Evolutionary conservation across 192 early-diverging fungal genomes (phyloP), one percentile per base, ranked within the genome.

Genomic region (Coemansia sp.): DNA sequence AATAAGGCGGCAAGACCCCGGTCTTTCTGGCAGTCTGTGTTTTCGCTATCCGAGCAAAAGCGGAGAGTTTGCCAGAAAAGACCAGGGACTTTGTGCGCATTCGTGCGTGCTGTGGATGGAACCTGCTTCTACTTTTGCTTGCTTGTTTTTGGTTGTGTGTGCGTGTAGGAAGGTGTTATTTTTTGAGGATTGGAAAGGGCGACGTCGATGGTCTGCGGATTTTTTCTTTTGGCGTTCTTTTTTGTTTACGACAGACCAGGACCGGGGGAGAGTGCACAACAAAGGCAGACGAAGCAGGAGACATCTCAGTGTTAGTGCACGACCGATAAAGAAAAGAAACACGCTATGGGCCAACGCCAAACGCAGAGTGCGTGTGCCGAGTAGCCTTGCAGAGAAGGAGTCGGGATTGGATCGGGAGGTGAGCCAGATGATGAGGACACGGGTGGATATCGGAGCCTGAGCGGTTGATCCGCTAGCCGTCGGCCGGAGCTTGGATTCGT

Each of bases 381-480:
- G 51, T 54, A 54, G 51, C 51, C 51, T 54, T 54, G 51, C 51
- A 9, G 22, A 26, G 51, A 32, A 21, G 51, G 51, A 54, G 51
- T 10, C 3, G 47, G 47, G n/a, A 0, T 54, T 54, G 51, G 22
- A 9, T 19, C 3, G 19, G 48, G 51, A 54, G 9, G 22, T 12
- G 12, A 12, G 51, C 51, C 51, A 54, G 22, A 54, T 54, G 51
- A 54, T 54, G 51, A 54, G 51, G 51, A 54, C 51, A 54, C 19
- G 22, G 13, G 51, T 26, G 51, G 51, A 54, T 32, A 32, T 54
- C 51, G 19, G 51, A 8, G 21, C 18, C 51, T 10, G 32, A 22
- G 22, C 51, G 51, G 51, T 22, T 19, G 15, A 54, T 9, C 21
- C 8, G 51, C 51, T 10, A 22, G 51, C 51, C 12, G 51, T 22